Evolutionary conservation across 2,329 filamentous ascomycete genomes (phyloP).

Genomic region (Triangularia verruculosa): DNA sequence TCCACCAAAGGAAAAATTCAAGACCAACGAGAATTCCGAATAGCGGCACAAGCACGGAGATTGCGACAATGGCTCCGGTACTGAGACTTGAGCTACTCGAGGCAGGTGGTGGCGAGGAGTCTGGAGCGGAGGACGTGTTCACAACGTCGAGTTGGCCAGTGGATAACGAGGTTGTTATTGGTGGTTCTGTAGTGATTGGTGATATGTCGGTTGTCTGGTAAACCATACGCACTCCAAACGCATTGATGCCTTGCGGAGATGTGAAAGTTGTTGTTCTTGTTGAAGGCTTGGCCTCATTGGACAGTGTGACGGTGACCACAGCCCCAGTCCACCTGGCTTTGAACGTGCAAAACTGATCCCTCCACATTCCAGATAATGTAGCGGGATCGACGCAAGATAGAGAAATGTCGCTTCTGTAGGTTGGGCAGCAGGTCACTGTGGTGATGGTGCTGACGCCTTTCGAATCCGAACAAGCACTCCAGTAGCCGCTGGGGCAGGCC

Average conservation of each 20-base stretch:
- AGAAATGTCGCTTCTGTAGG: constrained; percentile 25
- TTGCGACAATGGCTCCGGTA: constrained; percentile 10
- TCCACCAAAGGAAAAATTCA: constrained; percentile 17
- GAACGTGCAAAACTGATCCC: constrained; percentile 35
- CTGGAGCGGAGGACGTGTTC: not conserved
- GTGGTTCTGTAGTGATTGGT: not conserved
- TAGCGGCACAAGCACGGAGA: constrained; percentile 11
- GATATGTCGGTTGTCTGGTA: constrained; percentile 31
- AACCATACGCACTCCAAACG: constrained; percentile 37
- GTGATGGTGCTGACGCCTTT: constrained; percentile 29
- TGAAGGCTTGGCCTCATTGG: constrained; percentile 24
- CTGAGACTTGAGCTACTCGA: not conserved
- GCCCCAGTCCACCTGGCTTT: constrained; percentile 29
- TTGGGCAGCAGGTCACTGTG: constrained; percentile 38
- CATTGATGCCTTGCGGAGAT: constrained; percentile 32
- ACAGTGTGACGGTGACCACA: constrained; percentile 29
- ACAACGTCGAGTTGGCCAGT: not conserved
- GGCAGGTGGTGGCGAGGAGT: not conserved
- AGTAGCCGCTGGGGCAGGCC: constrained; percentile 25
- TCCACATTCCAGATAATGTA: constrained; percentile 27
- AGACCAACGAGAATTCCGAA: constrained; percentile 6
- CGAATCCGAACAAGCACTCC: constrained; percentile 32
- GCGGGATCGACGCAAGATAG: constrained; percentile 32
- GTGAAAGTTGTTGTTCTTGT: constrained; percentile 26
- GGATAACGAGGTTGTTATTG: not conserved